These are phyloP conservation scores for Phialemonium atrogriseum DNA, from an alignment of 2,329 filamentous ascomycete genomes.

Conservation along the genomic window DNA sequence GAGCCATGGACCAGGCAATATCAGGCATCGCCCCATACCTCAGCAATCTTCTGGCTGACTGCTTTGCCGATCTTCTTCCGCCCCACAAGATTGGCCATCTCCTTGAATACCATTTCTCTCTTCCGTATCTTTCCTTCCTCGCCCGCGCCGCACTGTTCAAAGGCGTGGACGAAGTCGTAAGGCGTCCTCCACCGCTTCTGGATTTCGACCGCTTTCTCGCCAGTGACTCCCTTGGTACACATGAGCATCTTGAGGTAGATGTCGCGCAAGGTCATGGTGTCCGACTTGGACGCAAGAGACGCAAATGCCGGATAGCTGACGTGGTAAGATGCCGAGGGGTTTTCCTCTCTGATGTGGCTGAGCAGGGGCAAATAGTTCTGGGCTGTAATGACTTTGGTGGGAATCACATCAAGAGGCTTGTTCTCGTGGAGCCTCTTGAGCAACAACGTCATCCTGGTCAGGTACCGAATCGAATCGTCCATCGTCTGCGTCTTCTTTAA, in stretches of 20 bases:
- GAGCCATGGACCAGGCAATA: no score
- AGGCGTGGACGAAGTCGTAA: slow-evolving; percentile 61
- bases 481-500: slow-evolving; percentile 67
- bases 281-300: slow-evolving; percentile 66
- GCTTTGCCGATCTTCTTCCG: slow-evolving; percentile 59
- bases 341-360: slow-evolving; percentile 44
- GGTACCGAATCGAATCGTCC: slow-evolving; percentile 70
- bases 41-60: slow-evolving; percentile 61
- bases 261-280: slow-evolving; percentile 64
- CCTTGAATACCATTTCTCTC: slow-evolving; percentile 49
- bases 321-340: slow-evolving; percentile 44
- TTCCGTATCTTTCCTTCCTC: slow-evolving; percentile 47
- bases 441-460: slow-evolving; percentile 62
- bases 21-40: slow-evolving; percentile 57
- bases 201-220: slow-evolving; percentile 72
- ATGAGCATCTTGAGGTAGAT: slow-evolving; percentile 80
- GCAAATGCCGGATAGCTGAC: slow-evolving; percentile 66
- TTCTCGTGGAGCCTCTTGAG: slow-evolving; percentile 57
- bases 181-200: slow-evolving; percentile 74
- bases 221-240: slow-evolving; percentile 67
- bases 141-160: slow-evolving; percentile 42
- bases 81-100: slow-evolving; percentile 51
- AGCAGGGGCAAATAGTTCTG: slow-evolving; percentile 59
- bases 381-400: slow-evolving; percentile 52
- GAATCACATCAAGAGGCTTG: slow-evolving; percentile 53